A percentile compares a stretch with the other conserved stretches of the same genome.
Conservation (phyloP, 176 grass and related monocot species). For the Oryza coarctata region DNA sequence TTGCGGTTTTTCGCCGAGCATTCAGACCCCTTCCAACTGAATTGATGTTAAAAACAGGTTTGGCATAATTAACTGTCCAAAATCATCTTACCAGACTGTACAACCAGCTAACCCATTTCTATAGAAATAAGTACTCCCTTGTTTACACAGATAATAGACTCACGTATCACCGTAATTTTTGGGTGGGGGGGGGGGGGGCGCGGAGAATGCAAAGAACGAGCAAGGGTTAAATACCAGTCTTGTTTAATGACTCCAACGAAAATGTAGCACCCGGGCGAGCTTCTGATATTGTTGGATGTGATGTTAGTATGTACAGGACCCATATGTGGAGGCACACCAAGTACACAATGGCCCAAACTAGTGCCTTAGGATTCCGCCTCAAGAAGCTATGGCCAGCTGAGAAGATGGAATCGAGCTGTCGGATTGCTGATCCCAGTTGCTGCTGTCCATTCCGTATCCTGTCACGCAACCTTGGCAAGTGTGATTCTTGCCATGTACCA, state of each 20-base stretch:
- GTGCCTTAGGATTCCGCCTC: slow-evolving; percentile 61
- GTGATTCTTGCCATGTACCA: slow-evolving; percentile 39
- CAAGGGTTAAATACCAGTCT: slow-evolving; percentile 21
- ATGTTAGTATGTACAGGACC: slow-evolving; percentile 79
- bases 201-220: neutral
- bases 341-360: slow-evolving; percentile 59
- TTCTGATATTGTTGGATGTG: slow-evolving; percentile 47
- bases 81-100: neutral
- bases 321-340: slow-evolving; percentile 74
- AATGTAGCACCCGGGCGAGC: slow-evolving; percentile 42
- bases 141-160: neutral
- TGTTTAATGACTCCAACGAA: slow-evolving; percentile 64
- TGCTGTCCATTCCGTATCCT: slow-evolving; percentile 49
- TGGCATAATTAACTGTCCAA: neutral
- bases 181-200: too few relatives aligned
- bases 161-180: neutral
- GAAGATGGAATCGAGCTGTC: slow-evolving; percentile 81
- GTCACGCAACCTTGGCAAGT: slow-evolving; percentile 43
- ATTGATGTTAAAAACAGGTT: neutral
- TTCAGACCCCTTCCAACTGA: neutral
- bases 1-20: neutral
- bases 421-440: slow-evolving; percentile 63
- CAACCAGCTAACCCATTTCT: neutral
- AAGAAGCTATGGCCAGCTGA: slow-evolving; percentile 74
- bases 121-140: neutral